Evolutionary conservation across 768 basidiomycete species (phyloP).

Genomic region (Dioszegia crocea): DNA sequence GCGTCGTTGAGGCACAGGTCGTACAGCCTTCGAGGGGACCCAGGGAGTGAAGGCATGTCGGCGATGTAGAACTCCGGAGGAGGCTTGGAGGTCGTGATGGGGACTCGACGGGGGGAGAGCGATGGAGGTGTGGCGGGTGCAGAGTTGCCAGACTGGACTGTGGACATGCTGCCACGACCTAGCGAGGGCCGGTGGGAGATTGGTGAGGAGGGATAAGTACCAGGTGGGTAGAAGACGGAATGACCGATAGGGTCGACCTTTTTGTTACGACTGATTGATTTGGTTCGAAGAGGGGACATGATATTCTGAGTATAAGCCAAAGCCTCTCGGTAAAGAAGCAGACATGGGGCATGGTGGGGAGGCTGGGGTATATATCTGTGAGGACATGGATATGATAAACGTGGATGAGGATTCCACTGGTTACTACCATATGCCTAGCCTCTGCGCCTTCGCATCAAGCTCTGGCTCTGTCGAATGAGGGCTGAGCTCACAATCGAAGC

Average conservation of each 20-base stretch:
- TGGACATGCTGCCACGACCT: conserved; percentile 5
- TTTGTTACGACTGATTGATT: background rate
- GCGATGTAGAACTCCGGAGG: background rate
- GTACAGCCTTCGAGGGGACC: background rate
- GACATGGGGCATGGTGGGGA: no score
- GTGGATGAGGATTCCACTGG: no score
- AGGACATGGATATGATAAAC: no score
- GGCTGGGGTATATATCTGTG: no score
- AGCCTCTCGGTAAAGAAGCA: no score
- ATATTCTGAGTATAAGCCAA: background rate
- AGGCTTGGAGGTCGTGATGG: background rate
- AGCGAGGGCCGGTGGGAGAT: conserved; percentile 4
- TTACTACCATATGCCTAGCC: no score
- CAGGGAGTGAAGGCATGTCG: background rate
- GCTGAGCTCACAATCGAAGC: no score
- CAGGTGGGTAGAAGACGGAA: conserved; percentile 25
- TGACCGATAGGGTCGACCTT: conserved; percentile 21
- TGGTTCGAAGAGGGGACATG: conserved; percentile 2
- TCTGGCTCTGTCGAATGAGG: no score
- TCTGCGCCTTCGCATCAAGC: no score
- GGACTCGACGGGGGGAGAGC: background rate
- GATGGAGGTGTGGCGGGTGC: background rate
- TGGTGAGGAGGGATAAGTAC: conserved; percentile 13
- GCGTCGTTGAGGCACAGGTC: background rate
- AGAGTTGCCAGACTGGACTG: background rate